A percentile compares a stretch with the other conserved stretches of the same genome.
phyloP scores from a whole-genome alignment of 352 stramenopile species.

The Aphanomyces invadans region DNA sequence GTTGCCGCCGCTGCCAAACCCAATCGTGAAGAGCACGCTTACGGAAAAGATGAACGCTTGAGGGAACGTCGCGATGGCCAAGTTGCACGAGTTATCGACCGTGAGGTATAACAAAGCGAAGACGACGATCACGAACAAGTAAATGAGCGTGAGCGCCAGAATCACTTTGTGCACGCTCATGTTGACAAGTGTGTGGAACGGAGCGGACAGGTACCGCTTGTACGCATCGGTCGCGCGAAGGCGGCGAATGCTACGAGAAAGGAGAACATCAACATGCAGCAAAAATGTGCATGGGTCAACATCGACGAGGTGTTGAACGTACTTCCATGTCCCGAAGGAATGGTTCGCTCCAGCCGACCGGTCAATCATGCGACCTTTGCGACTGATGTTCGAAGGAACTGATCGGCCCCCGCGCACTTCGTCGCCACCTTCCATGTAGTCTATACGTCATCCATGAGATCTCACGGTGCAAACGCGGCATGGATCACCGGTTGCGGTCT shows the following conservation, averaged over 20 bases:
- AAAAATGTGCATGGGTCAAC: neutral
- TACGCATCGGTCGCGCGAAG: slow-evolving; percentile 72
- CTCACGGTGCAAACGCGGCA: neutral
- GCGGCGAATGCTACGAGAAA: slow-evolving; percentile 49
- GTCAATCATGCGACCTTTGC: neutral
- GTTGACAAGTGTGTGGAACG: slow-evolving; percentile 78
- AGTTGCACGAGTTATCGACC: slow-evolving; percentile 52
- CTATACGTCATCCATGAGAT: neutral
- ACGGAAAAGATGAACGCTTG: slow-evolving; percentile 79
- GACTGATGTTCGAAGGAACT: neutral
- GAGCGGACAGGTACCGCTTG: slow-evolving; percentile 76
- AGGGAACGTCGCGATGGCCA: slow-evolving; percentile 54
- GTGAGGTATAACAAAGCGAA: slow-evolving; percentile 74
- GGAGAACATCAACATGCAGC: neutral
- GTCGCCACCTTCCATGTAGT: neutral
- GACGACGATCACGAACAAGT: slow-evolving; percentile 51
- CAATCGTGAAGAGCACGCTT: slow-evolving; percentile 72
- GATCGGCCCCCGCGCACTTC: neutral
- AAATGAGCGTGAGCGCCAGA: slow-evolving; percentile 34
- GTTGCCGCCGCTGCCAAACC: slow-evolving; percentile 65
- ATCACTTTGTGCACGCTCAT: slow-evolving; percentile 75
- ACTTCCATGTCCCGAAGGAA: slow-evolving; percentile 23
- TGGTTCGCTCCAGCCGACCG: neutral
- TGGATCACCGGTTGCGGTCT: neutral
- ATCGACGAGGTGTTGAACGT: neutral